Base-by-base conservation (phyloP, 2,329 filamentous ascomycete genomes). In the Fonsecaea pugnacius region DNA sequence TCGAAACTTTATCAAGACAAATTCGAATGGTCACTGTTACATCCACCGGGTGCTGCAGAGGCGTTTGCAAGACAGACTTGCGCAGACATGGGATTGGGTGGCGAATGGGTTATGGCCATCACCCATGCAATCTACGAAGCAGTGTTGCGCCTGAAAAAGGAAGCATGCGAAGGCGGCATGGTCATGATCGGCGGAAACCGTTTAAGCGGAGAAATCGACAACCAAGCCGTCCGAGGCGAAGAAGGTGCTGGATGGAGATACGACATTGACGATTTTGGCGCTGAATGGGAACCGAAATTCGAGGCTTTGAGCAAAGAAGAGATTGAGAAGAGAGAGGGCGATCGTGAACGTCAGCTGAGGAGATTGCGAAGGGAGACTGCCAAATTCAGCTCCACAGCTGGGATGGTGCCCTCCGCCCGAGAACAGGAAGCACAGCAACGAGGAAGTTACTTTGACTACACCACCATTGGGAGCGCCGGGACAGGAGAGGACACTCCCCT, bases 121-220 rank as follows among this genome's bases (percentile, higher is more conserved):
- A 91, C 95, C 14, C 94, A 97, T 74, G 95, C 93, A 36, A 98
- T 99, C 71, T 98, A 98, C 77, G 95, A 99, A 77, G 91, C 95
- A 9, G 92, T 96, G 0, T 78, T 98, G 67, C 90, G 91, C 53
- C 80, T 97, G 35, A 98, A 98, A 80, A 99, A 99, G 77, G 95
- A 98, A 74, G 92, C 93, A 0, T 96, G 93, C 73, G 95, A 98
- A 76, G 92, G 92, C 43, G 92, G 92, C 40, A 92, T 92, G 1
- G 80, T 97, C 7, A 88, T 96, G n/a, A 83, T 87, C 16, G 68
- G 69, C 7, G 70, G 70, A 18, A 68, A 69, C 16, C 36, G 59
- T 10, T 71, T 70, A 65, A 89, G 89, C 46, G 85, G 86, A 18
- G 91, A 96, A 66, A 88, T 96, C 56, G 91, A 94, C 69, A 97